These are phyloP conservation scores for Xerocomus tenax DNA, from an alignment of 1,284 basidiomycete genomes.

Conservation along the genomic window DNA sequence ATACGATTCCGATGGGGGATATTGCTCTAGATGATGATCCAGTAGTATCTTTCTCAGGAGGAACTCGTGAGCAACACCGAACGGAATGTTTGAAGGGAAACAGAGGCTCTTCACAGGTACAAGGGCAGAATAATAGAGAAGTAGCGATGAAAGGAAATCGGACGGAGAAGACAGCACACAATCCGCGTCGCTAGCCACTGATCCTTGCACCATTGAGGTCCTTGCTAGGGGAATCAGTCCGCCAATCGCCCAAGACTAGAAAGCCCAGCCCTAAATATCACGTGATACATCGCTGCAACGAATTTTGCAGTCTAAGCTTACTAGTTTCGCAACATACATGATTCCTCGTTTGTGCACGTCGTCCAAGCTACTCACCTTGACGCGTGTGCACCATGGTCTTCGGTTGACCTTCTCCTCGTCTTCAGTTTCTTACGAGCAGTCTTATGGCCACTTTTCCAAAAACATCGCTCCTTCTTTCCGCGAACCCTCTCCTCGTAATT, in stretches of 20 bases:
- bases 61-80: slow-evolving; percentile 42
- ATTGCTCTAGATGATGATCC: slow-evolving; percentile 44
- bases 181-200: slow-evolving; percentile 1
- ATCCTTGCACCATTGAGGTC: slow-evolving; percentile 2
- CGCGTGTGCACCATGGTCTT: slow-evolving; percentile 7
- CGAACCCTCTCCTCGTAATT: slow-evolving; percentile 40
- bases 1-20: slow-evolving; percentile 55
- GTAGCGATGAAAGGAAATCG: slow-evolving; percentile 33
- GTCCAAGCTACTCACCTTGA: slow-evolving; percentile 6
- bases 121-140: slow-evolving; percentile 51
- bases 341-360: slow-evolving; percentile 17
- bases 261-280: slow-evolving; percentile 20
- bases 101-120: slow-evolving; percentile 35
- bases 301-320: slow-evolving; percentile 19
- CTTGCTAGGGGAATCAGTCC: background rate
- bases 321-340: slow-evolving; percentile 13
- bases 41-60: slow-evolving; percentile 45
- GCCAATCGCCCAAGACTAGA: background rate
- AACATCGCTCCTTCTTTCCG: slow-evolving; percentile 19
- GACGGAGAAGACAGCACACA: background rate
- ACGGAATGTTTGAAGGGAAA: slow-evolving; percentile 33
- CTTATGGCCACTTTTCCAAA: slow-evolving; percentile 16
- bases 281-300: slow-evolving; percentile 17
- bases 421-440: slow-evolving; percentile 6
- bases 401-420: background rate